Evolutionary conservation across 2,329 filamentous ascomycete species (phyloP).

Genomic region (Xenosphaeropsis pyriputrescens): DNA sequence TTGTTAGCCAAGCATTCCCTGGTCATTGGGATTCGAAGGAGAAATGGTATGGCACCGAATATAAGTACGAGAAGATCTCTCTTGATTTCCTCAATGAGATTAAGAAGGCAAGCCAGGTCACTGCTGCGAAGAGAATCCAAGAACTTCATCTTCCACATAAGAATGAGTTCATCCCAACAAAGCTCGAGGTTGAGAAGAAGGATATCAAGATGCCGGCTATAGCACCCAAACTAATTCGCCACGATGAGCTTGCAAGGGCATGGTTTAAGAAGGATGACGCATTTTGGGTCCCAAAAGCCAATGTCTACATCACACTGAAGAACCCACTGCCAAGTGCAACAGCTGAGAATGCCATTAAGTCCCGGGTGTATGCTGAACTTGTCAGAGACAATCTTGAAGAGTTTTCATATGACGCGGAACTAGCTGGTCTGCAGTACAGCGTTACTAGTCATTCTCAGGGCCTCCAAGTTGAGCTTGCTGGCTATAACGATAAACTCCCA

Average conservation of each 20-base stretch:
- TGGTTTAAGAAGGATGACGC: conserved; percentile 99
- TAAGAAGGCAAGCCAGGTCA: conserved; percentile 42
- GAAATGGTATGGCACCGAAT: conserved; percentile 97
- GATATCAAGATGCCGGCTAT: conserved; percentile 63
- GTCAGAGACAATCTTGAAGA: conserved; percentile 82
- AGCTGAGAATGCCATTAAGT: conserved; percentile 64
- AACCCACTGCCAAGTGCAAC: conserved; percentile 70
- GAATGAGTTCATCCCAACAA: conserved; percentile 91
- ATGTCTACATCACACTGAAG: conserved; percentile 65
- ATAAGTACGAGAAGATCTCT: conserved; percentile 69
- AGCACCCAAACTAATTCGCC: conserved; percentile 68
- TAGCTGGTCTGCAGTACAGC: conserved; percentile 76
- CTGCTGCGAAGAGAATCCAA: conserved; percentile 41
- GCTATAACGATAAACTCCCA: conserved; percentile 93
- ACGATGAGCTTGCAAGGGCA: conserved; percentile 64
- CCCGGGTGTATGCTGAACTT: conserved; percentile 68
- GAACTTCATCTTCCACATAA: conserved; percentile 77
- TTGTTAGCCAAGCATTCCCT: conserved; percentile 73
- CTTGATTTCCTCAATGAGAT: conserved; percentile 60
- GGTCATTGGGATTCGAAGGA: conserved; percentile 79
- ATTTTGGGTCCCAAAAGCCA: conserved; percentile 96
- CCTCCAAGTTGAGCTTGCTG: conserved; percentile 63
- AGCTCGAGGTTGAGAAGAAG: conserved; percentile 89
- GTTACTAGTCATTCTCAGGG: conserved; percentile 61
- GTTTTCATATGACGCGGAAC: conserved; percentile 90